Percentiles rank a stretch among this genome's conserved stretches.
phyloP scores from a whole-genome alignment of 2,329 filamentous ascomycete species.

The Coniella lustricola region DNA sequence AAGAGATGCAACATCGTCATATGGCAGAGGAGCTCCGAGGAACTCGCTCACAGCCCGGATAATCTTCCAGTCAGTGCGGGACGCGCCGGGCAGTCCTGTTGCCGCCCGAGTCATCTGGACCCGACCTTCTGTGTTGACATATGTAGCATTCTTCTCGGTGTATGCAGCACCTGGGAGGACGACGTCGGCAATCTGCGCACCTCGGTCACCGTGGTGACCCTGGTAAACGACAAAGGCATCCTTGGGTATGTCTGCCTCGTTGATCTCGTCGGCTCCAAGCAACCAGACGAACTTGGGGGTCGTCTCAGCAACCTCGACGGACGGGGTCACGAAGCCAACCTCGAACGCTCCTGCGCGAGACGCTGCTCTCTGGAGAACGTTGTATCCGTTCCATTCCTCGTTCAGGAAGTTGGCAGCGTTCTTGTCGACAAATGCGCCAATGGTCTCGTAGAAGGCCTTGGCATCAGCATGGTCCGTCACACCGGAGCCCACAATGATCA shows the following conservation, averaged over 20 bases:
- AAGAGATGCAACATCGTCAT: slow-evolving; percentile 84
- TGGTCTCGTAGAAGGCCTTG: slow-evolving; percentile 85
- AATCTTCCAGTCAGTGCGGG: slow-evolving; percentile 98
- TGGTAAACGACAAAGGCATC: slow-evolving; percentile 97
- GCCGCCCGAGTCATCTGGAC: slow-evolving; percentile 90
- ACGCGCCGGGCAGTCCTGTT: slow-evolving; percentile 79
- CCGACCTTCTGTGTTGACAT: slow-evolving; percentile 95
- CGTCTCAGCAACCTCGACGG: slow-evolving; percentile 70
- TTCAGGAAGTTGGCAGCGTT: slow-evolving; percentile 82
- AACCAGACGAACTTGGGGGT: slow-evolving; percentile 96
- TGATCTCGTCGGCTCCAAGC: slow-evolving; percentile 88
- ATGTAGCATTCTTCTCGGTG: slow-evolving; percentile 93
- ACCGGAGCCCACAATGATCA: slow-evolving; percentile 93
- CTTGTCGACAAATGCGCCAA: slow-evolving; percentile 90
- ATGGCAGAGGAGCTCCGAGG: slow-evolving; percentile 77
- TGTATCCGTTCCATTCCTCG: slow-evolving; percentile 94
- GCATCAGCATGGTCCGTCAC: slow-evolving; percentile 87
- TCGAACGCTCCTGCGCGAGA: slow-evolving; percentile 92
- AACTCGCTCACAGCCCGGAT: slow-evolving; percentile 90
- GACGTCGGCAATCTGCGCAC: slow-evolving; percentile 87
- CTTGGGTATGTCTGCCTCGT: slow-evolving; percentile 80
- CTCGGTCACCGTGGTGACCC: slow-evolving; percentile 92
- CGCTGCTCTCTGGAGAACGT: slow-evolving; percentile 87
- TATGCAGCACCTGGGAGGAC: slow-evolving; percentile 92
- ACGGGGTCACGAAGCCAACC: slow-evolving; percentile 87